phyloP scores from a whole-genome alignment of 805 yeast species.

The Starmerella tilneyi region DNA sequence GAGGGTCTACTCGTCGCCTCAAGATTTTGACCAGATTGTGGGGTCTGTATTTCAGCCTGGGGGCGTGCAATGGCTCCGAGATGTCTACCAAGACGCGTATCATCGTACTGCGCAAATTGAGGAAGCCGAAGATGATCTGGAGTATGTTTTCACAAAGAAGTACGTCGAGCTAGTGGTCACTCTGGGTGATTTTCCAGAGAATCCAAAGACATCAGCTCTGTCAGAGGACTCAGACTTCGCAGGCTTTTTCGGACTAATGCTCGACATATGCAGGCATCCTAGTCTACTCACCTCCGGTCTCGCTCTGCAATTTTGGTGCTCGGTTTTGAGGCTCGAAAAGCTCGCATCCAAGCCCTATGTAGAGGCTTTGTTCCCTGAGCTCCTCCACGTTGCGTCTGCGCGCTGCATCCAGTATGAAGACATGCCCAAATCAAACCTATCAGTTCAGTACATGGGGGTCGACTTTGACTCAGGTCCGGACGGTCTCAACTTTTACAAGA shows the following conservation, averaged over 20 bases:
- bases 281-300: slow-evolving; percentile 84
- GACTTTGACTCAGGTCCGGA: slow-evolving; percentile 88
- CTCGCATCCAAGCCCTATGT: slow-evolving; percentile 36
- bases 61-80: slow-evolving; percentile 60
- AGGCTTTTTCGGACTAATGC: slow-evolving; percentile 60
- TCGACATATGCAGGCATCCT: slow-evolving; percentile 71
- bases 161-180: slow-evolving; percentile 89
- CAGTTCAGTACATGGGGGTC: slow-evolving; percentile 58
- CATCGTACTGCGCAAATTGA: slow-evolving; percentile 34
- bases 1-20: slow-evolving; percentile 52
- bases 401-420: slow-evolving; percentile 65
- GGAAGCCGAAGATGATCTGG: slow-evolving; percentile 56
- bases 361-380: slow-evolving; percentile 47
- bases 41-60: slow-evolving; percentile 65
- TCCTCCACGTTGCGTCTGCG: slow-evolving; percentile 67
- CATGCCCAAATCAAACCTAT: slow-evolving; percentile 52
- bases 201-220: slow-evolving; percentile 30
- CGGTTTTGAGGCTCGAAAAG: slow-evolving; percentile 72
- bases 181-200: slow-evolving; percentile 59
- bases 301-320: slow-evolving; percentile 89
- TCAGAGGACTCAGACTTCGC: slow-evolving; percentile 51
- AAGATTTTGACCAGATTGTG: slow-evolving; percentile 66
- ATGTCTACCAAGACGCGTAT: slow-evolving; percentile 39
- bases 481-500: slow-evolving; percentile 59
- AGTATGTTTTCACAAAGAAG: slow-evolving; percentile 75